Percentiles rank a stretch among this genome's conserved stretches.
Evolutionary conservation across 176 grass and related monocot species (phyloP).

Genomic region (Luzula sylvatica): DNA sequence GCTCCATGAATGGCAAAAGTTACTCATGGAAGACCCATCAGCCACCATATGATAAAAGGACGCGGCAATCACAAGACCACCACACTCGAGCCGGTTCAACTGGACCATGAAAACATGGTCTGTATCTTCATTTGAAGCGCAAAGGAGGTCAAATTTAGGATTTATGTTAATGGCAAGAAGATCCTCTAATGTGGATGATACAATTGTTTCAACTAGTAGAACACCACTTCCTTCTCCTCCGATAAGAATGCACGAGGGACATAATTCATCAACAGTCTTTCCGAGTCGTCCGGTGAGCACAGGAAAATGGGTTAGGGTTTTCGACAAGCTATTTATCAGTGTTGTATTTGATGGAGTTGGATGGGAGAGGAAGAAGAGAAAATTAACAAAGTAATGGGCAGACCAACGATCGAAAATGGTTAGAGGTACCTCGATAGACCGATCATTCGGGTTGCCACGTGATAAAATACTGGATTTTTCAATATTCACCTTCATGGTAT

Average conservation of each 20-base stretch:
- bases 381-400: constrained; percentile 27
- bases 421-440: constrained; percentile 22
- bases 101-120: constrained; percentile 37
- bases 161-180: constrained; percentile 24
- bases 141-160: constrained; percentile 10
- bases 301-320: constrained; percentile 22
- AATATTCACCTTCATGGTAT: constrained; percentile 50
- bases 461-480: constrained; percentile 39
- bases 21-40: constrained; percentile 35
- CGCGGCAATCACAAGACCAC: constrained; percentile 29
- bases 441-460: background rate
- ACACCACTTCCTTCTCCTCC: constrained; percentile 31
- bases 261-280: background rate
- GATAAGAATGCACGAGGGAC: constrained; percentile 4
- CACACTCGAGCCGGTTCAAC: constrained; percentile 37
- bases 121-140: constrained; percentile 15
- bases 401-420: constrained; percentile 42
- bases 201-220: constrained; percentile 28
- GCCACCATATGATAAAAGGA: constrained; percentile 31
- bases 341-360: constrained; percentile 26
- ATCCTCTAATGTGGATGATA: constrained; percentile 8
- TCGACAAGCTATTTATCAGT: constrained; percentile 32
- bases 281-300: constrained; percentile 30
- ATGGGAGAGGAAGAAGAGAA: constrained; percentile 42
- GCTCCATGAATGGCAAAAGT: constrained; percentile 46